These are phyloP conservation scores for Aspergillus ibericus DNA, from an alignment of 2,329 filamentous ascomycete genomes.

Conservation along the genomic window DNA sequence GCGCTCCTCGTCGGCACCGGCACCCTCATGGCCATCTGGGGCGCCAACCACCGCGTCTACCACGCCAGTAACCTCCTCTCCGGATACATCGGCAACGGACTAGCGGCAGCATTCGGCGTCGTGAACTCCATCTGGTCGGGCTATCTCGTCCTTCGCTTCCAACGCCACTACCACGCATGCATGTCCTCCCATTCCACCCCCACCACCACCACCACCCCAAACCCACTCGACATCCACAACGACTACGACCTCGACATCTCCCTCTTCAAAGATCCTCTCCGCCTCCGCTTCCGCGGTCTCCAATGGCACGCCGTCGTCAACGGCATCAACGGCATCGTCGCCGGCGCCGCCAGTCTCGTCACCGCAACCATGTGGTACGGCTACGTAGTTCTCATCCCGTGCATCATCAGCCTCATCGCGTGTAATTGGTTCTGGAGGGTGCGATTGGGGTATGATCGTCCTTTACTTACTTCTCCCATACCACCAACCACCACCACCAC, in stretches of 20 bases:
- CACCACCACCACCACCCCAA: no score
- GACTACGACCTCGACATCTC: no score
- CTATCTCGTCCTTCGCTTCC: constrained; percentile 46
- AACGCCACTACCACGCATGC: constrained; percentile 36
- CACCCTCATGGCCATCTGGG: constrained; percentile 56
- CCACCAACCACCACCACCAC: neutral
- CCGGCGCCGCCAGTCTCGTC: constrained; percentile 52
- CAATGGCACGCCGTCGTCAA: constrained; percentile 49
- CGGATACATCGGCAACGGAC: constrained; percentile 56
- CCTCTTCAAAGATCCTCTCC: neutral
- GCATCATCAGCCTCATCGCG: constrained; percentile 48
- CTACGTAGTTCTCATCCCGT: constrained; percentile 54
- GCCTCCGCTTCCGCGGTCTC: constrained; percentile 42
- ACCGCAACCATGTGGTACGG: constrained; percentile 55
- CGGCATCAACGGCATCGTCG: constrained; percentile 49
- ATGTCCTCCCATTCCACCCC: constrained; percentile 4
- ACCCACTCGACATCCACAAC: no score
- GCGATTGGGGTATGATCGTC: constrained; percentile 50
- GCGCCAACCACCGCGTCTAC: constrained; percentile 46
- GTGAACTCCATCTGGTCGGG: constrained; percentile 52
- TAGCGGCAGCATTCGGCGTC: constrained; percentile 52
- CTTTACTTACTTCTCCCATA: constrained; percentile 18
- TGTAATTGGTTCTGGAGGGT: constrained; percentile 54
- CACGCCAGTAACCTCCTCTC: constrained; percentile 55
- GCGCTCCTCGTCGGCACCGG: constrained; percentile 53